Conservation (phyloP, 805 yeast genomes). For the Candida tibetensis region DNA sequence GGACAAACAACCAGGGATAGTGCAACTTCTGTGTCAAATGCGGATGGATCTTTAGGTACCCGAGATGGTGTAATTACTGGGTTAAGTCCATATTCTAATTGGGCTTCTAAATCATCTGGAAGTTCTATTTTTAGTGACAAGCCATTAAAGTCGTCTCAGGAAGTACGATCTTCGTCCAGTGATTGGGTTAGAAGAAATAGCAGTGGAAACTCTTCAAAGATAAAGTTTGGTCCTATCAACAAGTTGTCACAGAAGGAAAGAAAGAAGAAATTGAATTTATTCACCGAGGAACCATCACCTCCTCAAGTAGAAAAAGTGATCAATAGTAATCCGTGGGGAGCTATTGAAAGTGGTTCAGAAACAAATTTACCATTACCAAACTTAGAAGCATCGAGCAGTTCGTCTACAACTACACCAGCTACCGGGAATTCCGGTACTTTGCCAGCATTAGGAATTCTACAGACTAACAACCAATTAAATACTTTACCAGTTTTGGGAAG, state of each 20-base stretch:
- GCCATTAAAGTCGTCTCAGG: no score
- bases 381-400: no score
- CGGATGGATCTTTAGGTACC: background rate
- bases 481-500: background rate
- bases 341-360: background rate
- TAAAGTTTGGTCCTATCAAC: slow-evolving; percentile 34
- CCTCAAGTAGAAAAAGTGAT: background rate
- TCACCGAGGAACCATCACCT: background rate
- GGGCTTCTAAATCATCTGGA: slow-evolving; percentile 21
- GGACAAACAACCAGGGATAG: background rate
- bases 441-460: background rate
- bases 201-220: slow-evolving; percentile 20
- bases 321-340: slow-evolving; percentile 7
- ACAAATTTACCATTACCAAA: background rate
- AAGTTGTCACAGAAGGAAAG: slow-evolving; percentile 62
- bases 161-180: no score
- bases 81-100: slow-evolving; percentile 25
- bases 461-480: background rate
- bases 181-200: slow-evolving; percentile 11
- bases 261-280: slow-evolving; percentile 20
- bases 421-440: no score
- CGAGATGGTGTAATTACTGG: slow-evolving; percentile 7
- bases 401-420: background rate
- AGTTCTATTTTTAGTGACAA: slow-evolving; percentile 13
- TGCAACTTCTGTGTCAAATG: background rate